Evolutionary conservation across 2,329 filamentous ascomycete genomes (phyloP).

Genomic region (Grosmannia serpens): DNA sequence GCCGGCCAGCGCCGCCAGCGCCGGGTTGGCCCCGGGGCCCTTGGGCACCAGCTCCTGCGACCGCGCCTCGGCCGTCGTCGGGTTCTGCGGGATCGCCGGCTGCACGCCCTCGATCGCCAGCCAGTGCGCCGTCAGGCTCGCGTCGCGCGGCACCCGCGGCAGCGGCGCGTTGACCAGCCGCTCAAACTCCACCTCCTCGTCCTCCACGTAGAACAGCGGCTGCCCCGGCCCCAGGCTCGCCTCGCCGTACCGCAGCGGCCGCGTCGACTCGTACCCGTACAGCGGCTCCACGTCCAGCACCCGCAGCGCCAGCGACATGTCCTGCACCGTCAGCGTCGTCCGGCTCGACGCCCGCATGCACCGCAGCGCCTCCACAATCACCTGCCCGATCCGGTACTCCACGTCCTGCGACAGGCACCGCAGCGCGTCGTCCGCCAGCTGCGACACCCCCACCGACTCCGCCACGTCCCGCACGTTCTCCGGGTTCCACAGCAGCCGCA

Average conservation of each 20-base stretch:
- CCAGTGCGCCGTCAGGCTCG: constrained; percentile 93
- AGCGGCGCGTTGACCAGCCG: constrained; percentile 95
- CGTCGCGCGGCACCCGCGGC: constrained; percentile 87
- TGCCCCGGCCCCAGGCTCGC: constrained; percentile 88
- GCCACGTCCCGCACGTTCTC: constrained; percentile 95
- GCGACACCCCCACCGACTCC: constrained; percentile 81
- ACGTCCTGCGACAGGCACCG: constrained; percentile 86
- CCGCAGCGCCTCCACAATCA: constrained; percentile 86
- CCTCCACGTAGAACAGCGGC: constrained; percentile 92
- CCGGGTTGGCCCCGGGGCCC: constrained; percentile 76
- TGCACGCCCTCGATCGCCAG: constrained; percentile 95
- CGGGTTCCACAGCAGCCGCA: constrained; percentile 70
- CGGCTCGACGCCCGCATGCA: constrained; percentile 90
- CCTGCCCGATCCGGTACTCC: constrained; percentile 87
- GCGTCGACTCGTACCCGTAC: constrained; percentile 89
- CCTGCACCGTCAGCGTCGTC: constrained; percentile 77
- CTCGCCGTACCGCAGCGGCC: constrained; percentile 83
- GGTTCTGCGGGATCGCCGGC: constrained; percentile 92
- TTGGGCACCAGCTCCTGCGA: constrained; percentile 82
- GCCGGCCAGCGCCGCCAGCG: constrained; percentile 71
- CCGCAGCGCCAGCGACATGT: constrained; percentile 75
- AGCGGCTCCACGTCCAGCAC: constrained; percentile 88
- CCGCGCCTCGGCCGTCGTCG: constrained; percentile 71
- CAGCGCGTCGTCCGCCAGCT: constrained; percentile 73
- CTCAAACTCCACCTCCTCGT: constrained; percentile 97